Evolutionary conservation across 2,329 filamentous ascomycete genomes (phyloP).

Genomic region (Nectriaceae sp.): DNA sequence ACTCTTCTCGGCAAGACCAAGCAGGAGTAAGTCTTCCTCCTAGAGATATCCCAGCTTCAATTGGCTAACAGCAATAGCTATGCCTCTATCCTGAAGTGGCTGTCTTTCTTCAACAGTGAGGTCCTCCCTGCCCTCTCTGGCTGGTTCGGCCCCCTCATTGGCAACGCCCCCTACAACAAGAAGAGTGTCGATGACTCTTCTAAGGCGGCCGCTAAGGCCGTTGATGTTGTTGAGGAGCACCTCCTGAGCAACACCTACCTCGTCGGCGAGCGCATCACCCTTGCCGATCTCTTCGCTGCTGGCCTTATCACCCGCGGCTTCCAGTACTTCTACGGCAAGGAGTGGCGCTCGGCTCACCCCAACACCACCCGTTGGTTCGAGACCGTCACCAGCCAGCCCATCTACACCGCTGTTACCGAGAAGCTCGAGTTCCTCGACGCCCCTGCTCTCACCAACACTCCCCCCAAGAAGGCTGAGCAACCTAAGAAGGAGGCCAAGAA

Average conservation of each 20-base stretch:
- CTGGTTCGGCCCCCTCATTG: conserved; percentile 87
- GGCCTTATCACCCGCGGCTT: conserved; percentile 83
- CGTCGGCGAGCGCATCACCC: conserved; percentile 94
- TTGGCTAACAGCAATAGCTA: conserved; percentile 55
- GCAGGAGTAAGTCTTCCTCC: conserved; percentile 75
- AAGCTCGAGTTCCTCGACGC: conserved; percentile 80
- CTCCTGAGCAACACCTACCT: conserved; percentile 94
- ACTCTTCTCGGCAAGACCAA: conserved; percentile 99
- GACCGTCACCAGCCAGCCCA: conserved; percentile 89
- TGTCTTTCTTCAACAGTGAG: conserved; percentile 95
- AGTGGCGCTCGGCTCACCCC: conserved; percentile 81
- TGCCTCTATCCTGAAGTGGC: conserved; percentile 96
- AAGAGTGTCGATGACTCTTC: conserved; percentile 83
- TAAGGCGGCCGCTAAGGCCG: conserved; percentile 67
- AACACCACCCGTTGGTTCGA: conserved; percentile 92
- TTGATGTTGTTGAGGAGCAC: conserved; percentile 81
- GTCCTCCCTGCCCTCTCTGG: conserved; percentile 70
- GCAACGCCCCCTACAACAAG: conserved; percentile 92
- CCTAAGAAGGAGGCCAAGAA: conserved; percentile 66
- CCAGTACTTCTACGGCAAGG: conserved; percentile 91
- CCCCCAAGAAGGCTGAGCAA: conserved; percentile 78
- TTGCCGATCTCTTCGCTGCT: conserved; percentile 88
- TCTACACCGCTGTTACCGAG: conserved; percentile 79
- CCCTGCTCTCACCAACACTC: conserved; percentile 68
- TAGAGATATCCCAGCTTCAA: neutral